phyloP scores from a whole-genome alignment of 2,329 filamentous ascomycete genomes.

The Botrytis aclada region DNA sequence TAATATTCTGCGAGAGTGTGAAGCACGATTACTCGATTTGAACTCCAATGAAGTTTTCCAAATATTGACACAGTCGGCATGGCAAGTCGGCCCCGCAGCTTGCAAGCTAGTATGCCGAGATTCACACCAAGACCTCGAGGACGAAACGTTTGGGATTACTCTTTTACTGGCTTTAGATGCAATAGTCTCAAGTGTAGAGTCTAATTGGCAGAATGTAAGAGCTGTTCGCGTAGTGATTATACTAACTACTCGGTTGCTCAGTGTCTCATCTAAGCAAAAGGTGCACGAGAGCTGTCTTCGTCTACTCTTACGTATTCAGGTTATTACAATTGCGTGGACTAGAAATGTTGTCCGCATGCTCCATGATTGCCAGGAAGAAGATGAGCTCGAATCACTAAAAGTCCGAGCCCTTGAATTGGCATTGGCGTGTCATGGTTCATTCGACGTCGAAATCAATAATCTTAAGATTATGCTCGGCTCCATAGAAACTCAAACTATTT shows the following conservation, averaged over 20 bases:
- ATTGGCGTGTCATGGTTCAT: slow-evolving; percentile 45
- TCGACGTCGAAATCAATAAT: slow-evolving; percentile 42
- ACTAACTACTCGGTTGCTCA: slow-evolving; percentile 45
- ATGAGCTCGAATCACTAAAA: slow-evolving; percentile 37
- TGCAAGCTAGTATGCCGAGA: slow-evolving; percentile 30
- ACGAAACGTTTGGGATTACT: slow-evolving; percentile 37
- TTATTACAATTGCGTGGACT: slow-evolving; percentile 43
- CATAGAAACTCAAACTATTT: slow-evolving; percentile 34
- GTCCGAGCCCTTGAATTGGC: slow-evolving; percentile 41
- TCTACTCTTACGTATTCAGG: slow-evolving; percentile 38
- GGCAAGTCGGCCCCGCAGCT: slow-evolving; percentile 45
- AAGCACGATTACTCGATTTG: slow-evolving; percentile 48
- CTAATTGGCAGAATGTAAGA: slow-evolving; percentile 51
- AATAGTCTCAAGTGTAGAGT: slow-evolving; percentile 40
- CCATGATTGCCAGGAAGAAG: slow-evolving; percentile 28
- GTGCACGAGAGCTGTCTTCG: slow-evolving; percentile 35
- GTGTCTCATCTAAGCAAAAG: slow-evolving; percentile 35
- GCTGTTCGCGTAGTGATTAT: slow-evolving; percentile 42
- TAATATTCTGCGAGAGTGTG: slow-evolving; percentile 53
- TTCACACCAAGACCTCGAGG: slow-evolving; percentile 40
- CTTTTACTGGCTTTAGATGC: slow-evolving; percentile 39
- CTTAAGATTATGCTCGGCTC: slow-evolving; percentile 35
- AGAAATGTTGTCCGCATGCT: slow-evolving; percentile 20
- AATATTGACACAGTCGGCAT: slow-evolving; percentile 49
- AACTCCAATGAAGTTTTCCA: slow-evolving; percentile 47